Evolutionary conservation across 192 early-diverging fungal species (phyloP).

Genomic region (Coemansia sp.): DNA sequence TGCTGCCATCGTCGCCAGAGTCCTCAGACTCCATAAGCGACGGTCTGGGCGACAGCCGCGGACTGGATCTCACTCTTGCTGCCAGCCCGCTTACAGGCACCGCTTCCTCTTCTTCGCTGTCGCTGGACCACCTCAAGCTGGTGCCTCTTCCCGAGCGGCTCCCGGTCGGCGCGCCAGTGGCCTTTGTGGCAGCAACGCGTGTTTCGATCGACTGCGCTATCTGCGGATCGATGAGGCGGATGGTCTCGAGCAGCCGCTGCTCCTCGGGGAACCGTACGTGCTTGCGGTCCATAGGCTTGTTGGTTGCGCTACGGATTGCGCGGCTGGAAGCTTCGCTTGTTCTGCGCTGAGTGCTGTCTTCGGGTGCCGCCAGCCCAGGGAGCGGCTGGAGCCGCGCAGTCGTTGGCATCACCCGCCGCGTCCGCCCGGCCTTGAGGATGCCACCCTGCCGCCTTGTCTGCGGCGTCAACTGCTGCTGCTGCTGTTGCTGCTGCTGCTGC

Average conservation of each 20-base stretch:
- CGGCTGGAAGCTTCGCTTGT: conserved; percentile 2
- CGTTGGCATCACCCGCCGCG: conserved; percentile 18
- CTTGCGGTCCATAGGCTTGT: conserved; percentile 11
- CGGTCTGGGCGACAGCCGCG: conserved; percentile 13
- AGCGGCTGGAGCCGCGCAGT: not conserved
- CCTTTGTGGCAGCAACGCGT: conserved; percentile 5
- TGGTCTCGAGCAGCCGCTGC: conserved; percentile 39
- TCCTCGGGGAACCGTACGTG: conserved; percentile 50
- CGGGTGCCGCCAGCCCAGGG: not conserved
- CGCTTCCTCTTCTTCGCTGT: conserved; percentile 11
- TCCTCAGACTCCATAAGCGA: conserved; percentile 7
- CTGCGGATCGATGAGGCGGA: conserved; percentile 37
- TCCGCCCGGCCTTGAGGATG: conserved; percentile 45
- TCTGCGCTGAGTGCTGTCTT: not conserved
- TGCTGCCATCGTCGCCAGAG: conserved; percentile 1
- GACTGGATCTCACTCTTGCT: conserved; percentile 25
- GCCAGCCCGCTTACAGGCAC: conserved; percentile 16
- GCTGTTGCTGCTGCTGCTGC: not conserved
- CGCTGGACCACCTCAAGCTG: not conserved
- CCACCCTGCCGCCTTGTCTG: conserved; percentile 39
- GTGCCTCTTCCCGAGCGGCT: not conserved
- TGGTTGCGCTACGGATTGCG: not conserved
- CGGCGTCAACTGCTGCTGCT: conserved; percentile 35
- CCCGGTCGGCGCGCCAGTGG: not conserved
- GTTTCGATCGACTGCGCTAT: conserved; percentile 33